phyloP scores from a whole-genome alignment of 2,329 filamentous ascomycete genomes.

The Ceratocystis alfenasii region DNA sequence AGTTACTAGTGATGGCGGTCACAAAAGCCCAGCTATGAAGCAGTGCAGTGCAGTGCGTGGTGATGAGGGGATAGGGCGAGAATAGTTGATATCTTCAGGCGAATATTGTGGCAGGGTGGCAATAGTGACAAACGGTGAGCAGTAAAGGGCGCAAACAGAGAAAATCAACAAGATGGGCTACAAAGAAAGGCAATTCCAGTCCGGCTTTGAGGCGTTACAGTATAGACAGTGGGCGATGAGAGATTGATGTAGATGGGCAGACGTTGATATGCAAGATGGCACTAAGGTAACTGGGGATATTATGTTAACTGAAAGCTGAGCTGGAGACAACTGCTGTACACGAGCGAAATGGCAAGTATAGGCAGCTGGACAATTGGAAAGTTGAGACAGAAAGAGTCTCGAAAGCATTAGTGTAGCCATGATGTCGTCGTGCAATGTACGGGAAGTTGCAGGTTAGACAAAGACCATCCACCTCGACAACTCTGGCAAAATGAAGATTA shows the following conservation, averaged over 20 bases:
- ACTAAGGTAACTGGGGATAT: too few relatives aligned
- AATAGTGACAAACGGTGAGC: not conserved
- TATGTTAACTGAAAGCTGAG: too few relatives aligned
- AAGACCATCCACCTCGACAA: not conserved
- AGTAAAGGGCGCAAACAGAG: not conserved
- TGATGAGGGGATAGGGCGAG: not conserved
- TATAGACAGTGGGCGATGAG: not conserved
- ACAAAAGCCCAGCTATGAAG: not conserved
- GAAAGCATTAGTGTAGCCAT: not conserved
- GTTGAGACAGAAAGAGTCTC: not conserved
- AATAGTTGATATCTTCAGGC: not conserved
- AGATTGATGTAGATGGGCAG: not conserved
- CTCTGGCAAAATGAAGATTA: too few relatives aligned
- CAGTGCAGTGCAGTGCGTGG: not conserved
- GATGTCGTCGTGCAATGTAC: not conserved
- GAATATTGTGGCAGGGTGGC: not conserved
- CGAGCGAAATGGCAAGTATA: not conserved
- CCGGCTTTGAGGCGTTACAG: not conserved
- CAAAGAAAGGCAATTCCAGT: not conserved
- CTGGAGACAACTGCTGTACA: not conserved
- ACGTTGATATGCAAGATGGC: too few relatives aligned
- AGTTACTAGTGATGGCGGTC: not conserved
- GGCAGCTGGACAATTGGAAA: not conserved
- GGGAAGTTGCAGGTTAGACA: not conserved
- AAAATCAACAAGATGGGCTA: not conserved